Evolutionary conservation across 2,329 filamentous ascomycete genomes (phyloP), one percentile per base, ranked within the genome.

Genomic region (Neoscytalidium dimidiatum): DNA sequence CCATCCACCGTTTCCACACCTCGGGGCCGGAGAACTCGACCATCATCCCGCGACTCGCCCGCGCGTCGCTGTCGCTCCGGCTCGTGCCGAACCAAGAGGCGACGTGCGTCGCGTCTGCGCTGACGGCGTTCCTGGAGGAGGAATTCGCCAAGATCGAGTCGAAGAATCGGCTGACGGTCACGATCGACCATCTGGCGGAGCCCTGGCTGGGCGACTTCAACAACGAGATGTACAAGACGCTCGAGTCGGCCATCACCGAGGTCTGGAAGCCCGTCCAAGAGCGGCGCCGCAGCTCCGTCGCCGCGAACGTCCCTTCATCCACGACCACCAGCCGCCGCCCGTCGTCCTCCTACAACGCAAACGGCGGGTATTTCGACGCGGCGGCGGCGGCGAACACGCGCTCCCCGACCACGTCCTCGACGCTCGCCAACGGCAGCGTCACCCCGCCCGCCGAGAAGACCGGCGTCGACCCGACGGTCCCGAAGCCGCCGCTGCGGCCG

Each of bases 1-100:
- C 95, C 0, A 91, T 98, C 48, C 95, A 99, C 78, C 87, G 92
- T 7, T 93, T 98, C 77, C 92, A 96, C 72, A 93, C 94, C 0
- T 97, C 94, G 0, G 94, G 94, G 0, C 93, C 92, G 0, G 85
- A 88, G 61, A 95, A 96, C 70, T 92, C 93, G 1, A 95, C 93
- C 53, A 88, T 98, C 29, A 96, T 99, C 67, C 96, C 94, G 46
- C 90, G 92, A 67, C 89, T 93, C 70, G 95, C 94, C 8, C 94
- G 90, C 71, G 93, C 94, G 4, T 90, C 93, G 57, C 87, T 99
- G 35, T 97, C 94, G 17, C 84, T 99, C 43, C 92, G 95, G 13
- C 86, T 99, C 1, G 95, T 99, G 0, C 95, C 95, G 0, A 95
- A 96, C 13, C 95, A 99, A 77, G 91, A 95, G 72, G 89, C 96